Evolutionary conservation across 768 basidiomycete species (phyloP).

Genomic region (Trametes gibbosa): DNA sequence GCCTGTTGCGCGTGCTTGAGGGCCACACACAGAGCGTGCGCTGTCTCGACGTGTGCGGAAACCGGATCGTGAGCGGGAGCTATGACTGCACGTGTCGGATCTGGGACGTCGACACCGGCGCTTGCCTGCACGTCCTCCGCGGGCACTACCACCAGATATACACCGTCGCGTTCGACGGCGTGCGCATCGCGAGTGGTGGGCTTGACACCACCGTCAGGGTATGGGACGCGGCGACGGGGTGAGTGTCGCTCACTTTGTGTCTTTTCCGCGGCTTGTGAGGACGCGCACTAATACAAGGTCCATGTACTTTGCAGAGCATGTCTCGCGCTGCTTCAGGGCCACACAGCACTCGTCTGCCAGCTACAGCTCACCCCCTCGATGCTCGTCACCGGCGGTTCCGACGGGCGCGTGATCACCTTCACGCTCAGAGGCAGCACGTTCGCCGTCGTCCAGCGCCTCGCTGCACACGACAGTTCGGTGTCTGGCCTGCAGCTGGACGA

Average conservation of each 20-base stretch:
- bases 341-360: conserved; percentile 90
- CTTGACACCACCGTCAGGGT: conserved; percentile 91
- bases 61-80: conserved; percentile 84
- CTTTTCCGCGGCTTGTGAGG: too few relatives aligned
- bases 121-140: conserved; percentile 75
- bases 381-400: conserved; percentile 83
- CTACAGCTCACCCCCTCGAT: conserved; percentile 70
- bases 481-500: conserved; percentile 87
- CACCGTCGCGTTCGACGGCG: conserved; percentile 86
- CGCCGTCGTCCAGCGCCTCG: conserved; percentile 54
- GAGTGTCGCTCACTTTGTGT: conserved; percentile 31
- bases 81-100: conserved; percentile 90
- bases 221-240: conserved; percentile 89
- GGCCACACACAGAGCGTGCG: conserved; percentile 85
- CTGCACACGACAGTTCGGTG: conserved; percentile 86
- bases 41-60: conserved; percentile 85
- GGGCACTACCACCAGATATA: conserved; percentile 92
- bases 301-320: conserved; percentile 54
- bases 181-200: conserved; percentile 79
- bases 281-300: too few relatives aligned
- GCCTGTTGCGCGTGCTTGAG: conserved; percentile 56
- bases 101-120: conserved; percentile 89
- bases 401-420: conserved; percentile 81
- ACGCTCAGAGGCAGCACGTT: conserved; percentile 43
- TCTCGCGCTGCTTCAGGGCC: conserved; percentile 82